Conservation (phyloP, 352 stramenopile genomes). For the Peronospora destructor region DNA sequence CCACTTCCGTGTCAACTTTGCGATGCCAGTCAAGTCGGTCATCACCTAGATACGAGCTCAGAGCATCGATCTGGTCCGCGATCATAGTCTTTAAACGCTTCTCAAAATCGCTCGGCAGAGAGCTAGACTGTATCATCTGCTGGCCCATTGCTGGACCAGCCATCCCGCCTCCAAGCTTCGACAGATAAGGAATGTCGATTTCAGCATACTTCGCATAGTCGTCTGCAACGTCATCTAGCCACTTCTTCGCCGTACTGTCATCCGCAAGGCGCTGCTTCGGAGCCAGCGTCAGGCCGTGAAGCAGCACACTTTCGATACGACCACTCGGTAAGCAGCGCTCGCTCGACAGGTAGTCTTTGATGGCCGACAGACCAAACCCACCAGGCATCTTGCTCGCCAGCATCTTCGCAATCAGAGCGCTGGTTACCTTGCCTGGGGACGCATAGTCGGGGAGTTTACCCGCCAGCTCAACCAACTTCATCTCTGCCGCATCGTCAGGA, state of each 20-base stretch:
- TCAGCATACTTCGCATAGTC: slow-evolving; percentile 62
- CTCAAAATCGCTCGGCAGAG: slow-evolving; percentile 42
- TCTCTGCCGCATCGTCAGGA: slow-evolving; percentile 67
- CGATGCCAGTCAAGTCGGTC: slow-evolving; percentile 46
- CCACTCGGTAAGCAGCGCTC: slow-evolving; percentile 69
- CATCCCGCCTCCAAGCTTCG: slow-evolving; percentile 34
- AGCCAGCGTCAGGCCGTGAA: slow-evolving; percentile 62
- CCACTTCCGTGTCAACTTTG: slow-evolving; percentile 45
- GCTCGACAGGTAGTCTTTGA: slow-evolving; percentile 62
- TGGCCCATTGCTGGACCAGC: slow-evolving; percentile 26
- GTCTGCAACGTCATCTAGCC: slow-evolving; percentile 70
- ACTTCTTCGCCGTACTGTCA: slow-evolving; percentile 60
- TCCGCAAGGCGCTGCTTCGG: slow-evolving; percentile 65
- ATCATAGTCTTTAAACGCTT: slow-evolving; percentile 55
- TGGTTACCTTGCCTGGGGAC: slow-evolving; percentile 70
- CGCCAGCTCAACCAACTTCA: slow-evolving; percentile 67
- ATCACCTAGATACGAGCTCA: slow-evolving; percentile 45
- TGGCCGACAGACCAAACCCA: slow-evolving; percentile 67
- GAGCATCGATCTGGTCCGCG: slow-evolving; percentile 40
- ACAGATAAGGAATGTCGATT: slow-evolving; percentile 54
- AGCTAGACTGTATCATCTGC: slow-evolving; percentile 25
- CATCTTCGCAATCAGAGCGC: slow-evolving; percentile 71
- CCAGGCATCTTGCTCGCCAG: slow-evolving; percentile 75
- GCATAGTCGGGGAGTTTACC: slow-evolving; percentile 60
- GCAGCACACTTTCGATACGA: slow-evolving; percentile 70